phyloP scores from a whole-genome alignment of 169 alveolate species.

The Plasmodium sp. region DNA sequence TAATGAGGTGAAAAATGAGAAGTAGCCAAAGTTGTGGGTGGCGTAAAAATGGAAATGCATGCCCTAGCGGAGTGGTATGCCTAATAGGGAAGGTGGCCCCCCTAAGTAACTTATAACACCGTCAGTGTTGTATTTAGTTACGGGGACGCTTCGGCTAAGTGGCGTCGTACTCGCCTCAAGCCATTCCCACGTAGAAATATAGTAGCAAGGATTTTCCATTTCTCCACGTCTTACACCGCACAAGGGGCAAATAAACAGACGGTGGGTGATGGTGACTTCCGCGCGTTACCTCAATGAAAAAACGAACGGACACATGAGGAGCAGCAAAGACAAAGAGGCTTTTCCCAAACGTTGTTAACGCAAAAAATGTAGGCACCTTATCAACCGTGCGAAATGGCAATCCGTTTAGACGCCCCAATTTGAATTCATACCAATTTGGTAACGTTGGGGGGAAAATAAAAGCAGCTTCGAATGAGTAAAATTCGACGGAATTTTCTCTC shows the following conservation, averaged over 20 bases:
- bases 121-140: not conserved
- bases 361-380: not conserved
- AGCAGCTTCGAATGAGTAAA: not conserved
- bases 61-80: not conserved
- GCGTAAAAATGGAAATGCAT: not conserved
- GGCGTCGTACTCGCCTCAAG: not conserved
- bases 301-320: not conserved
- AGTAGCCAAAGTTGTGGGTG: not conserved
- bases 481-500: not conserved
- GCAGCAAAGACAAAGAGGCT: not conserved
- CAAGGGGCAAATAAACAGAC: not conserved
- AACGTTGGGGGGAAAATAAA: not conserved
- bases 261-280: not conserved
- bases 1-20: not conserved
- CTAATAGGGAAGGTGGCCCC: not conserved
- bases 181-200: not conserved
- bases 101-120: not conserved
- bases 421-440: not conserved
- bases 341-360: not conserved
- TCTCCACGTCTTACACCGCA: not conserved
- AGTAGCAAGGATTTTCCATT: not conserved
- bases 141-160: not conserved
- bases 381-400: not conserved
- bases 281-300: not conserved
- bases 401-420: not conserved